These are phyloP conservation scores for Alternaria brassicicola DNA, from an alignment of 2,329 filamentous ascomycete genomes.

Conservation along the genomic window DNA sequence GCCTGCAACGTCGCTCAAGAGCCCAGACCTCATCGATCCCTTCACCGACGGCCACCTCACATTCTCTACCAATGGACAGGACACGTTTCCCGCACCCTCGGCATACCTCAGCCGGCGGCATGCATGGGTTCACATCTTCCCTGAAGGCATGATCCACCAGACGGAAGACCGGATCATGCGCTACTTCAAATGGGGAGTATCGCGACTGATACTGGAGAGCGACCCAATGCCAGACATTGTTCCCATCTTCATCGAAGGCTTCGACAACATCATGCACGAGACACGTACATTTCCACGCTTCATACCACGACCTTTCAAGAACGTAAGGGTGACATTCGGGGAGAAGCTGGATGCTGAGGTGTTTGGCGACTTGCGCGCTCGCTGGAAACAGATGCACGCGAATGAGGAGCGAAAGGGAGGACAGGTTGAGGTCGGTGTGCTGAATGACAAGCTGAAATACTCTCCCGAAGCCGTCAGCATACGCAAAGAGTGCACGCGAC, in stretches of 20 bases:
- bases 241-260: constrained; percentile 93
- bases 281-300: constrained; percentile 78
- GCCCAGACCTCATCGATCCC: constrained; percentile 56
- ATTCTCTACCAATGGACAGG: constrained; percentile 70
- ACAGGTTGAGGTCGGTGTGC: constrained; percentile 60
- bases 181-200: constrained; percentile 98
- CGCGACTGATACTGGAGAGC: constrained; percentile 86
- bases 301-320: constrained; percentile 74
- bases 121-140: constrained; percentile 94
- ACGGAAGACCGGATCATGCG: constrained; percentile 78
- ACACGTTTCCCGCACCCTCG: constrained; percentile 73
- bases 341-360: constrained; percentile 75
- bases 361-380: constrained; percentile 76
- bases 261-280: constrained; percentile 87
- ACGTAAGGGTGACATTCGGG: constrained; percentile 77
- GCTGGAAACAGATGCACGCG: constrained; percentile 73
- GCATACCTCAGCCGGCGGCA: constrained; percentile 71
- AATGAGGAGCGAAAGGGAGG: constrained; percentile 55
- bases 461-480: constrained; percentile 76
- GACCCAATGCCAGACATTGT: constrained; percentile 87
- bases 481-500: constrained; percentile 78
- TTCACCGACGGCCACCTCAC: constrained; percentile 60
- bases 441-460: constrained; percentile 69
- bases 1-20: constrained; percentile 30
- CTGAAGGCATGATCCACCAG: constrained; percentile 94